phyloP scores from a whole-genome alignment of 495 filamentous ascomycete genomes.

The Neurospora tetrasperma region DNA sequence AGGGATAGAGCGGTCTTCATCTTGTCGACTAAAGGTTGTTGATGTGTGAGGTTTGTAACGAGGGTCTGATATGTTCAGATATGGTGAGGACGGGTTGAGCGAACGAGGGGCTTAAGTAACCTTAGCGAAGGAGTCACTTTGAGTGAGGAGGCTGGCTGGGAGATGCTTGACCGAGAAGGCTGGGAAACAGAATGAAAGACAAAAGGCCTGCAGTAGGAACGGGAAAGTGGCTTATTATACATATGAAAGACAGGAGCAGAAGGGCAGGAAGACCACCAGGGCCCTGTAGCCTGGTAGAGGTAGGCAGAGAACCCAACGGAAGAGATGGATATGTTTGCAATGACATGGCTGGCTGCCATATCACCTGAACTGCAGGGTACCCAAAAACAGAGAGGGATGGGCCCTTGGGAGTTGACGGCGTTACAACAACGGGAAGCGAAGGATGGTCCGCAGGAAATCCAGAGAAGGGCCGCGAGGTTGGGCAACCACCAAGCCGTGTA shows the following conservation, averaged over 20 bases:
- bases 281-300: not conserved
- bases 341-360: constrained; percentile 9
- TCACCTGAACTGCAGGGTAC: constrained; percentile 11
- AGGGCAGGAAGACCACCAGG: not conserved
- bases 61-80: constrained; percentile 9
- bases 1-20: constrained; percentile 34
- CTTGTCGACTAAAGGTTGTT: constrained; percentile 9
- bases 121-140: constrained; percentile 39
- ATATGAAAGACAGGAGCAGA: constrained; percentile 1
- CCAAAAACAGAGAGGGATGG: not conserved
- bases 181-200: constrained; percentile 8
- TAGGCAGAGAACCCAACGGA: not conserved
- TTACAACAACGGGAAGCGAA: constrained; percentile 4
- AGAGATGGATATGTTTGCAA: not conserved
- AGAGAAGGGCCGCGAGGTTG: constrained; percentile 10
- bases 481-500: constrained; percentile 4
- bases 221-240: constrained; percentile 28
- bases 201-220: constrained; percentile 2
- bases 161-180: constrained; percentile 14
- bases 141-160: constrained; percentile 13
- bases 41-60: constrained; percentile 12
- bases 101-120: constrained; percentile 30
- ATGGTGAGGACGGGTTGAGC: not conserved
- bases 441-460: constrained; percentile 1
- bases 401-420: not conserved